Conservation (phyloP, 805 yeast genomes). For the Myxozyma melibiosi region DNA sequence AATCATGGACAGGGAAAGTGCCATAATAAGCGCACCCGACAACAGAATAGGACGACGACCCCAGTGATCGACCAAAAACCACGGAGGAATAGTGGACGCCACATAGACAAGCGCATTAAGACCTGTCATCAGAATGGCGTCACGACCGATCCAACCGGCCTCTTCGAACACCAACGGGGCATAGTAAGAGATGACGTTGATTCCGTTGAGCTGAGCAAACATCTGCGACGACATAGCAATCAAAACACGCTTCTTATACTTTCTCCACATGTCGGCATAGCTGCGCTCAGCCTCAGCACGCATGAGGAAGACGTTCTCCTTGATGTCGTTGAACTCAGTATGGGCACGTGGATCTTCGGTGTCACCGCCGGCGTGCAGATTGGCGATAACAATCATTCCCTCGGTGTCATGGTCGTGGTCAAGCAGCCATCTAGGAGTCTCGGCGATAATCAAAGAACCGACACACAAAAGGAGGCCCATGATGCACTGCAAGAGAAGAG, state of each 20-base stretch:
- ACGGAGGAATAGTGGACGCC: constrained; percentile 77
- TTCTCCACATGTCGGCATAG: constrained; percentile 71
- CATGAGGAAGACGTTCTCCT: constrained; percentile 73
- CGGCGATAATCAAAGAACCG: constrained; percentile 81
- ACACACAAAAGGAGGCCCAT: constrained; percentile 67
- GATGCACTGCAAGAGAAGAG: constrained; percentile 72
- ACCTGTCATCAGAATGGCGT: constrained; percentile 90
- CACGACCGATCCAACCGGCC: constrained; percentile 82
- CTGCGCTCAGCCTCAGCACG: constrained; percentile 79
- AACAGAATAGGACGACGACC: constrained; percentile 85
- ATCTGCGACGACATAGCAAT: constrained; percentile 90
- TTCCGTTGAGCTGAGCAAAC: constrained; percentile 93
- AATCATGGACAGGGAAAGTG: constrained; percentile 63
- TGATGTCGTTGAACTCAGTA: constrained; percentile 75
- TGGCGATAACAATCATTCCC: constrained; percentile 82
- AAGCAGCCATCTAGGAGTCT: constrained; percentile 87
- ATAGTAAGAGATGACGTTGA: constrained; percentile 87
- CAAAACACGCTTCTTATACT: constrained; percentile 74
- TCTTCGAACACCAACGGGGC: constrained; percentile 93
- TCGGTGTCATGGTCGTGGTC: constrained; percentile 78
- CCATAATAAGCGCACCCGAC: constrained; percentile 81
- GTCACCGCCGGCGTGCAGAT: constrained; percentile 77
- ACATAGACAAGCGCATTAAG: constrained; percentile 64
- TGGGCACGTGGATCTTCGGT: constrained; percentile 68
- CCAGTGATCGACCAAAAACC: constrained; percentile 89